Conservation (phyloP, 345 rosid genomes). For the Dipteronia dyeriana region DNA sequence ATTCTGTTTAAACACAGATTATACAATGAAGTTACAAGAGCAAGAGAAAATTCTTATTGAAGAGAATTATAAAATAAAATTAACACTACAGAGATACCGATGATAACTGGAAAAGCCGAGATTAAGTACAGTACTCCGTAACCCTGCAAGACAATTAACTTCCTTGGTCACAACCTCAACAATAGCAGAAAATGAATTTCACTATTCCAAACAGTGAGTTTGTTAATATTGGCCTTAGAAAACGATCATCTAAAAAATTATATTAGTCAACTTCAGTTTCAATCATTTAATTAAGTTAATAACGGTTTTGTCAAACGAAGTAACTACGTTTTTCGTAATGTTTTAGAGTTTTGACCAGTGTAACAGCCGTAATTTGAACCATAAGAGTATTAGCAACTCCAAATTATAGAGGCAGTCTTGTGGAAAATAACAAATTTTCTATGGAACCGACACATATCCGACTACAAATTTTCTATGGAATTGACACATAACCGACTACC, state of each 20-base stretch:
- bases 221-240: background rate
- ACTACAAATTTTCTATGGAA: constrained; percentile 10
- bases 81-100: constrained; percentile 81
- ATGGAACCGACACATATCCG: background rate
- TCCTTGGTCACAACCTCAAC: constrained; percentile 19
- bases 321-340: background rate
- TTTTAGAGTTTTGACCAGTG: background rate
- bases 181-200: background rate
- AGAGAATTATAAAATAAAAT: constrained; percentile 91
- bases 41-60: constrained; percentile 48
- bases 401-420: constrained; percentile 9
- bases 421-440: constrained; percentile 5
- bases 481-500: background rate
- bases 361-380: background rate
- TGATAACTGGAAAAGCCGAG: constrained; percentile 86
- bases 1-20: no score
- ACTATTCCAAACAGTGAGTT: background rate
- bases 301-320: background rate
- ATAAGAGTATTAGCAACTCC: background rate
- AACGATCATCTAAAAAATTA: background rate
- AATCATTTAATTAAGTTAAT: background rate
- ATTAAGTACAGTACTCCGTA: constrained; percentile 92
- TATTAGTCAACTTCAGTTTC: background rate
- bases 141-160: constrained; percentile 62
- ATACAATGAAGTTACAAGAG: constrained; percentile 3